Percentiles rank a stretch among this genome's conserved stretches.
Evolutionary conservation across 768 basidiomycete genomes (phyloP).

Genomic region (Boletus huronensis): DNA sequence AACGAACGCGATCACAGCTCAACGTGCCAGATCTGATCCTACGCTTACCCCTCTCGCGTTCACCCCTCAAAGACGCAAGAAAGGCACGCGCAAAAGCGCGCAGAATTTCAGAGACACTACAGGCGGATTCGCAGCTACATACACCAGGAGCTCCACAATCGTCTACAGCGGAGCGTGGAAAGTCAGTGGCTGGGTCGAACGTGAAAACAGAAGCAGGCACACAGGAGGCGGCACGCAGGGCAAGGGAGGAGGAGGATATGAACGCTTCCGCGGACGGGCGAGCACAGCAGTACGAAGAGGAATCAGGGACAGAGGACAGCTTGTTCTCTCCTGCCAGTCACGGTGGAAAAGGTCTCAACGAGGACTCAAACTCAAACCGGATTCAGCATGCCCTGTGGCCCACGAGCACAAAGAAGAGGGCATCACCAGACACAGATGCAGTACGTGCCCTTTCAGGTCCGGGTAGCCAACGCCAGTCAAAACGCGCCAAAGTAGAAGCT

Average conservation of each 20-base stretch:
- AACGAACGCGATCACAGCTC: conserved; percentile 50
- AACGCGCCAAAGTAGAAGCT: conserved; percentile 27
- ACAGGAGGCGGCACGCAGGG: neutral
- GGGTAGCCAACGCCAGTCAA: conserved; percentile 16
- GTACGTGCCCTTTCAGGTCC: conserved; percentile 10
- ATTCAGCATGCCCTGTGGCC: conserved; percentile 2
- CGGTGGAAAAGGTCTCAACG: neutral
- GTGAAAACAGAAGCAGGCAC: neutral
- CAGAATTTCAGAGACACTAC: conserved; percentile 24
- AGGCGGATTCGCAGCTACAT: neutral
- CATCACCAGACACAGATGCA: conserved; percentile 27
- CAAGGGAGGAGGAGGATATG: neutral
- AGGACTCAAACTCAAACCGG: neutral
- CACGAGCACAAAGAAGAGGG: conserved; percentile 26
- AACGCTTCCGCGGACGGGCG: neutral
- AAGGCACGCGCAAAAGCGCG: conserved; percentile 25
- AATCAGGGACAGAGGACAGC: conserved; percentile 36
- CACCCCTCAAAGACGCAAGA: conserved; percentile 53
- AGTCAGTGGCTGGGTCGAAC: neutral
- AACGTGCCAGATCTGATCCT: conserved; percentile 46
- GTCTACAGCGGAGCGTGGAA: neutral
- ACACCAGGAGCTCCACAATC: neutral
- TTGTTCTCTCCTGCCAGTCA: conserved; percentile 28
- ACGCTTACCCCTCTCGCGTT: conserved; percentile 40
- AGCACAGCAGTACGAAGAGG: conserved; percentile 4